Conservation (phyloP, 1,139 yeast species). For the Candida gigantensis region DNA sequence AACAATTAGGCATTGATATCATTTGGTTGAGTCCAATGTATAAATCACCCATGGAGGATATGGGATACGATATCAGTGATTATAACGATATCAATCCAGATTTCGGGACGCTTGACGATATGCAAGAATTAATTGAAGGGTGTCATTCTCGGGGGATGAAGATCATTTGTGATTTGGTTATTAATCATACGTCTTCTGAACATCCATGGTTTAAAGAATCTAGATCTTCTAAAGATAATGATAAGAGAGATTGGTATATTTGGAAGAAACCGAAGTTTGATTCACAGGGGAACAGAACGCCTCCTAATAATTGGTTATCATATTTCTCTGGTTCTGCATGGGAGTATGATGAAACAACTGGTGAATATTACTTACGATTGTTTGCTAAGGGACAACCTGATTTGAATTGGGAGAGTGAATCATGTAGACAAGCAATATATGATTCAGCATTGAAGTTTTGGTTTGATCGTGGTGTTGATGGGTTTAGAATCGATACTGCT, state of each 20-base stretch:
- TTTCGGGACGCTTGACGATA: slow-evolving; percentile 56
- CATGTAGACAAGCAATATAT: slow-evolving; percentile 51
- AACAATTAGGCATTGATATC: slow-evolving; percentile 51
- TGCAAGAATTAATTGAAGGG: slow-evolving; percentile 49
- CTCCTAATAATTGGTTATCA: slow-evolving; percentile 60
- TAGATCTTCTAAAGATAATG: slow-evolving; percentile 47
- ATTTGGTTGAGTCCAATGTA: slow-evolving; percentile 62
- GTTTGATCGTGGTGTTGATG: slow-evolving; percentile 59
- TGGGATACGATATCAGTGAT: slow-evolving; percentile 64
- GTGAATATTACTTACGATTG: slow-evolving; percentile 54
- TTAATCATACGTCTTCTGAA: slow-evolving; percentile 58
- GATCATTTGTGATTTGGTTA: slow-evolving; percentile 55
- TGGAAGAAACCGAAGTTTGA: slow-evolving; percentile 55
- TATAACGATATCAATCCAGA: slow-evolving; percentile 51
- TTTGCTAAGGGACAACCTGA: slow-evolving; percentile 59
- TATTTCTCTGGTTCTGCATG: slow-evolving; percentile 57
- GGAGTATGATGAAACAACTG: slow-evolving; percentile 53
- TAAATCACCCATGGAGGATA: slow-evolving; percentile 61
- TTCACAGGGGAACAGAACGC: slow-evolving; percentile 47
- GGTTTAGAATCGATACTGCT: slow-evolving; percentile 59
- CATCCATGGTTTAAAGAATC: slow-evolving; percentile 63
- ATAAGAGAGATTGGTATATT: slow-evolving; percentile 64
- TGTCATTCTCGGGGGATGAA: slow-evolving; percentile 52
- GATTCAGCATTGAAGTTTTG: slow-evolving; percentile 51
- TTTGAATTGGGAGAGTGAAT: slow-evolving; percentile 60